phyloP scores from a whole-genome alignment of 2,329 filamentous ascomycete genomes.

The Xylaria hypoxylon region DNA sequence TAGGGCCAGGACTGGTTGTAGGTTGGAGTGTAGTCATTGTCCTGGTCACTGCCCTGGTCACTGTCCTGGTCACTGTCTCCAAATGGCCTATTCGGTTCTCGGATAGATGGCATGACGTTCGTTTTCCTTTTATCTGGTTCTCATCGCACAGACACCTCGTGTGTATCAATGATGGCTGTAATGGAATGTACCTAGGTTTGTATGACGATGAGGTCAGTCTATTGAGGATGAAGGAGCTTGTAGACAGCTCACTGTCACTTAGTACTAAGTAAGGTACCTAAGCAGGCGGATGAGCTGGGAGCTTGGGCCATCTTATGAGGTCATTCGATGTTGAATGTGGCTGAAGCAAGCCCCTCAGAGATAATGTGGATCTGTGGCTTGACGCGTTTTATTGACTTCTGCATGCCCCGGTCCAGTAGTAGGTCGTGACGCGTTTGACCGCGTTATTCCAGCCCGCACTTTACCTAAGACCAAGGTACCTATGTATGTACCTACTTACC shows the following conservation, averaged over 20 bases:
- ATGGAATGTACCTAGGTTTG: background rate
- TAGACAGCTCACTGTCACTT: too few relatives aligned
- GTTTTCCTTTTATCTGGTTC: background rate
- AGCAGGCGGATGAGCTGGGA: background rate
- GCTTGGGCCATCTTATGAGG: conserved; percentile 2
- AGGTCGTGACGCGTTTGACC: conserved; percentile 34
- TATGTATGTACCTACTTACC: too few relatives aligned
- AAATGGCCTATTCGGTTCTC: background rate
- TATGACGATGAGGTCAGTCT: too few relatives aligned
- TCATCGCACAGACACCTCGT: background rate
- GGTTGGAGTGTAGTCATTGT: conserved; percentile 17
- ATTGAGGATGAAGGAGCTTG: too few relatives aligned
- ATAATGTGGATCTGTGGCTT: conserved; percentile 32
- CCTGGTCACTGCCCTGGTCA: too few relatives aligned
- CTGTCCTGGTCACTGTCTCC: too few relatives aligned
- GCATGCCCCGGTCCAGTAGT: background rate
- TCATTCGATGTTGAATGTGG: background rate
- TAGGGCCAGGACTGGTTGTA: conserved; percentile 45
- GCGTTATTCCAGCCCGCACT: conserved; percentile 28
- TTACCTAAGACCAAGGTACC: conserved; percentile 13
- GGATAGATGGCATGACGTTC: conserved; percentile 14
- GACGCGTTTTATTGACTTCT: conserved; percentile 43
- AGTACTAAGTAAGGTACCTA: too few relatives aligned
- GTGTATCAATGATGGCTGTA: background rate
- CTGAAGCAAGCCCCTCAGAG: conserved; percentile 1